Evolutionary conservation across 768 basidiomycete genomes (phyloP).

Genomic region (Tephrocybe sp.): DNA sequence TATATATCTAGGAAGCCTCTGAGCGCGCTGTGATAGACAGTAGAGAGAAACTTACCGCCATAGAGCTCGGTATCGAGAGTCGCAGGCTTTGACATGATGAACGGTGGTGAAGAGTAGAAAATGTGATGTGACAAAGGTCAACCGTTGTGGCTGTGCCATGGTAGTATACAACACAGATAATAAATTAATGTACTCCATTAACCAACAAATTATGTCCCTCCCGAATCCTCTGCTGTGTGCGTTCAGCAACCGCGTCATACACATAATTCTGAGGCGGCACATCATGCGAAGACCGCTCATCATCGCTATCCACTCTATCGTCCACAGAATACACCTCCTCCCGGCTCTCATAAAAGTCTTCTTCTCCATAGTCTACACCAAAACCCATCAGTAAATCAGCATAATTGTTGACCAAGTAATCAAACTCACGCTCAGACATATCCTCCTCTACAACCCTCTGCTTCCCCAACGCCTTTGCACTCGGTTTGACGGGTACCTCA

Average conservation of each 20-base stretch:
- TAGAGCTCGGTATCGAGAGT: conserved; percentile 32
- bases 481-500: conserved; percentile 57
- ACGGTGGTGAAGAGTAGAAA: background rate
- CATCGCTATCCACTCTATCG: conserved; percentile 46
- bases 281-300: conserved; percentile 26
- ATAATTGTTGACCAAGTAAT: background rate
- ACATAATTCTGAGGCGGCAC: conserved; percentile 61
- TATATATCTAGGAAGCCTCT: conserved; percentile 45
- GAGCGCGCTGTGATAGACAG: conserved; percentile 19
- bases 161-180: background rate
- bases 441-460: conserved; percentile 58
- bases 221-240: conserved; percentile 57
- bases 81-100: conserved; percentile 17
- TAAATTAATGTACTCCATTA: conserved; percentile 44
- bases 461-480: conserved; percentile 89
- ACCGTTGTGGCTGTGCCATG: background rate
- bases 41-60: conserved; percentile 23
- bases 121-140: background rate
- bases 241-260: conserved; percentile 92
- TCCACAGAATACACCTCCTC: conserved; percentile 32
- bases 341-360: conserved; percentile 48
- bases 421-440: conserved; percentile 42
- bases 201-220: conserved; percentile 36
- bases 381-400: background rate
- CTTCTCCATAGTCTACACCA: conserved; percentile 41